These are phyloP conservation scores for Setomelanomma holmii DNA, from an alignment of 2,329 filamentous ascomycete species.

Conservation along the genomic window DNA sequence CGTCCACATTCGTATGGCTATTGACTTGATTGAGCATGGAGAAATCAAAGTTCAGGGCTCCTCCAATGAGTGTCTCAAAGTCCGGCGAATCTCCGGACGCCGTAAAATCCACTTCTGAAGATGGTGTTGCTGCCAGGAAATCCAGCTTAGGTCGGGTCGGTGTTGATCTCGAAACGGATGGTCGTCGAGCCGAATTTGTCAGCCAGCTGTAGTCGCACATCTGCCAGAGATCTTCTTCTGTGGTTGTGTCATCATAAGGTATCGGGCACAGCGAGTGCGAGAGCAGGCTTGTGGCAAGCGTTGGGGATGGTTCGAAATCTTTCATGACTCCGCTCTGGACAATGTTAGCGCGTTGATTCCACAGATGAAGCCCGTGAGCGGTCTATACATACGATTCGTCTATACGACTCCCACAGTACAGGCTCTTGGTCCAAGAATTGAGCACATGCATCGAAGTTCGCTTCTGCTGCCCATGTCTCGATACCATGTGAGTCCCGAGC, in stretches of 20 bases:
- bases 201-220: conserved; percentile 8
- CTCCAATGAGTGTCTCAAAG: conserved; percentile 1
- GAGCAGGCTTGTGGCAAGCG: conserved; percentile 4
- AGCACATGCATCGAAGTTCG: conserved; percentile 1
- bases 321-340: conserved; percentile 4
- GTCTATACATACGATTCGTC: conserved; percentile 4
- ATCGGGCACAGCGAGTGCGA: neutral
- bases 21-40: neutral
- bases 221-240: conserved; percentile 7
- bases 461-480: neutral
- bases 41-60: conserved; percentile 4
- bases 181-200: conserved; percentile 1
- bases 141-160: neutral
- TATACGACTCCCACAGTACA: conserved; percentile 7
- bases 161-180: neutral
- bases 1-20: neutral
- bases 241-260: conserved; percentile 1
- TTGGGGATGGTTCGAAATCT: conserved; percentile 4
- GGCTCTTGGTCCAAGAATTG: conserved; percentile 6
- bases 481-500: neutral
- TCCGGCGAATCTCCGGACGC: neutral
- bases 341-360: neutral
- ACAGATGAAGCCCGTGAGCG: neutral
- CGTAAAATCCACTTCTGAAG: neutral
- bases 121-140: neutral